Evolutionary conservation across 441 rosid genomes (phyloP).

Genomic region (Brassica balearica): DNA sequence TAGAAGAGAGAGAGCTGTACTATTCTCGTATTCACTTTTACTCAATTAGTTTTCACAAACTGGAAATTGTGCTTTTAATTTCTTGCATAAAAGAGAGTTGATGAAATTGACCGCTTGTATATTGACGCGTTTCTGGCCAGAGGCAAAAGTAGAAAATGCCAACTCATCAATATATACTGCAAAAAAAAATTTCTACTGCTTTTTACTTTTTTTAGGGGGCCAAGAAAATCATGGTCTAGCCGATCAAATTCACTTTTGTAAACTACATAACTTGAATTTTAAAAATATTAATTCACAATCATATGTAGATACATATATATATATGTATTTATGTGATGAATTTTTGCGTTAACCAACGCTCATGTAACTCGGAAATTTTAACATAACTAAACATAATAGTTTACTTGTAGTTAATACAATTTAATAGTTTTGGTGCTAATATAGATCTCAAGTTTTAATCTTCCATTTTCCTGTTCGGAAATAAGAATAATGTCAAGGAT

Average conservation of each 20-base stretch:
- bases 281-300: neutral
- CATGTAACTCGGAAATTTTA: neutral
- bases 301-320: neutral
- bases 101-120: conserved; percentile 4
- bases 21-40: conserved; percentile 7
- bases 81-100: neutral
- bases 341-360: neutral
- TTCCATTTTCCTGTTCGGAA: neutral
- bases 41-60: neutral
- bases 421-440: neutral
- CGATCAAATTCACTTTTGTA: conserved; percentile 12
- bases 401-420: no score
- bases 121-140: conserved; percentile 19
- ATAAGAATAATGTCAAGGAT: neutral
- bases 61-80: neutral
- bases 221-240: neutral
- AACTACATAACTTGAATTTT: neutral
- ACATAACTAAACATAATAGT: no score
- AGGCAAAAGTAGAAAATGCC: conserved; percentile 10
- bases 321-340: neutral
- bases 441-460: neutral
- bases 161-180: neutral
- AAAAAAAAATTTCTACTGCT: neutral
- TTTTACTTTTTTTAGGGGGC: neutral
- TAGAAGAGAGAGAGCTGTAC: neutral